Evolutionary conservation across 768 basidiomycete genomes (phyloP).

Genomic region (Boletus huronensis): DNA sequence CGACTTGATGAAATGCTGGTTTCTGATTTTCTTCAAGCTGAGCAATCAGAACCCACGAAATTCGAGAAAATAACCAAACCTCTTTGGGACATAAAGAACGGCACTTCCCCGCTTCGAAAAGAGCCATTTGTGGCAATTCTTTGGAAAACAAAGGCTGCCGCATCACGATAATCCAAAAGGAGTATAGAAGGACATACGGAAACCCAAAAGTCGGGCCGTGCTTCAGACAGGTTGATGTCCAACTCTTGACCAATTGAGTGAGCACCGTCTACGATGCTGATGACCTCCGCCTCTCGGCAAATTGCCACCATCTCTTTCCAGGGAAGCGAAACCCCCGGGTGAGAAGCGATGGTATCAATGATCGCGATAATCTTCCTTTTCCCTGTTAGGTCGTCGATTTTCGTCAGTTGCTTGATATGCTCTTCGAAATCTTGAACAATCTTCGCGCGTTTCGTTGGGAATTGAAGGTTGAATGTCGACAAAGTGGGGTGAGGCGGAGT

Average conservation of each 20-base stretch:
- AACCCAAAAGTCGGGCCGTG: constrained; percentile 72
- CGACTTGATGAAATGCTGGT: constrained; percentile 59
- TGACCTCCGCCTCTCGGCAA: constrained; percentile 60
- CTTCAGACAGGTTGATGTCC: constrained; percentile 51
- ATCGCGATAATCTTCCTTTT: constrained; percentile 57
- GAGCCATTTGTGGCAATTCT: constrained; percentile 90
- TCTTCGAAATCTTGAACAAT: constrained; percentile 51
- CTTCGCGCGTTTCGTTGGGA: constrained; percentile 53
- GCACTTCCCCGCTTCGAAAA: constrained; percentile 65
- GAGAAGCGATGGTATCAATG: constrained; percentile 63
- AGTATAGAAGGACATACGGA: constrained; percentile 44
- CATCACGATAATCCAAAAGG: neutral
- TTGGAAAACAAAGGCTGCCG: neutral
- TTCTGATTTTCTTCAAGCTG: constrained; percentile 35
- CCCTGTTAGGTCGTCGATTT: constrained; percentile 15
- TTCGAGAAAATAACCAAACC: constrained; percentile 33
- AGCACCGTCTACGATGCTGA: constrained; percentile 75
- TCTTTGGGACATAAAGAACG: constrained; percentile 68
- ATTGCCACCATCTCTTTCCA: constrained; percentile 68
- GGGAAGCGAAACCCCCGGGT: constrained; percentile 60
- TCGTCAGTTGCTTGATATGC: constrained; percentile 32
- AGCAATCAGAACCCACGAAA: neutral
- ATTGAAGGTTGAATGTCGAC: constrained; percentile 47
- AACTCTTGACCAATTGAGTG: constrained; percentile 74
- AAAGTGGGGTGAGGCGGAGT: constrained; percentile 49